Base-by-base conservation (phyloP, 768 basidiomycete genomes). In the Panus rudis region DNA sequence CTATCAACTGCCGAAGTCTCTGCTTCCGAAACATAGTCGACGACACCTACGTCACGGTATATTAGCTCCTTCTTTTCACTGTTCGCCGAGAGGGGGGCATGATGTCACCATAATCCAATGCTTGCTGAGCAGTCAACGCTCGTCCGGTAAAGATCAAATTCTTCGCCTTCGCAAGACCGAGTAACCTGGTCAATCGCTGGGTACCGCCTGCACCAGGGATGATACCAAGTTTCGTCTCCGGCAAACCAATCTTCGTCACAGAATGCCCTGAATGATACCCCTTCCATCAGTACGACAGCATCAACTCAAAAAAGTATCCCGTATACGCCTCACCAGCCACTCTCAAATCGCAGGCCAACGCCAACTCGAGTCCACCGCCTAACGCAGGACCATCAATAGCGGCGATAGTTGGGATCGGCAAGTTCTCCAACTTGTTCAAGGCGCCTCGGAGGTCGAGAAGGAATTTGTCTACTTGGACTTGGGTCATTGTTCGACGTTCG, bases 381-480 rank as follows among this genome's bases (percentile, higher is more conserved):
- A 97, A 71, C 7, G 92, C 92, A 16, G 88, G 89, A 0, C 92
- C 92, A 58, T 96, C 92, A 31, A 97, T 86, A 4, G 92, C 90
- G 26, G 86, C 86, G 43, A 96, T 86, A 13, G 90, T 93, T 3
- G 92, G 92, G 68, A 93, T 76, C 4, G 85, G 84, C 25, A 94
- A 67, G 30, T 71, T 68, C 63, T 92, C 91, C n/a, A 97, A 74
- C 54, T 76, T 76, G 22, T 74, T 71, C 30, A 97, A 63, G 7
- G 87, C 75, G 28, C 69, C 67, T 22, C 92, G 77, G 19, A 96
- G 69, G 52, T 84, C 79, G 30, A 51, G 63, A 35, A 96, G 81
- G 64, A 94, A 96, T 53, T 72, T 76, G 54, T 76, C 66, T 27
- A 94, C 83, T 53, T 92, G 81, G 3, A 63, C 41, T 50, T 77